Conservation (phyloP, 495 filamentous ascomycete genomes). For the Hypoxylon cercidicola region DNA sequence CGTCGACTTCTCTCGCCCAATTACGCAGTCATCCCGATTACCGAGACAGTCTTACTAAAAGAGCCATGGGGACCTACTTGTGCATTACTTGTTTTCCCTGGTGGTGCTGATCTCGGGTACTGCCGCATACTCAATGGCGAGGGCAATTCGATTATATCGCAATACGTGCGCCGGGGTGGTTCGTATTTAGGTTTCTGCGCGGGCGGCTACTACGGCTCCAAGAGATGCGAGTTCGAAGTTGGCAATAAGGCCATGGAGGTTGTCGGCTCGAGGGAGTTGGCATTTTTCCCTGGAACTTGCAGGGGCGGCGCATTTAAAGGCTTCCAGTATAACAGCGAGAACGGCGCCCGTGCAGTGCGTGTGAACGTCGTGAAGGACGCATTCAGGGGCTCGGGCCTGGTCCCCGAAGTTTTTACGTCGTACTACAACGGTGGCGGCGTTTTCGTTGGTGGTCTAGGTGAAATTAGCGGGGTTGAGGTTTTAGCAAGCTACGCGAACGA, state of each 20-base stretch:
- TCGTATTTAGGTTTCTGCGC: constrained; percentile 92
- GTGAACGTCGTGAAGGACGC: constrained; percentile 71
- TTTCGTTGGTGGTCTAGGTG: constrained; percentile 82
- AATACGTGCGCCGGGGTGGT: constrained; percentile 88
- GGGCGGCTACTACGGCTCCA: constrained; percentile 89
- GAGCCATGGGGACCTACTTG: constrained; percentile 93
- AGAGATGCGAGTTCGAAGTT: constrained; percentile 89
- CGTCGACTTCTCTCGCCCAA: constrained; percentile 89
- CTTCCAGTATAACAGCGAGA: constrained; percentile 92
- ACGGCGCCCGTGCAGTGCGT: constrained; percentile 77
- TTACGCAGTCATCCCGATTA: constrained; percentile 91
- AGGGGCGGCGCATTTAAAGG: constrained; percentile 88
- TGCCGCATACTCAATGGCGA: constrained; percentile 87
- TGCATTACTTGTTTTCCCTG: constrained; percentile 89
- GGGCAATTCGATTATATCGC: constrained; percentile 83
- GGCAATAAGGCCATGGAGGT: constrained; percentile 85
- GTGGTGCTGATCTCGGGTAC: constrained; percentile 94
- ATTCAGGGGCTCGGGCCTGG: constrained; percentile 59
- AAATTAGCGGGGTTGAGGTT: constrained; percentile 75
- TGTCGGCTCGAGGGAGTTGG: constrained; percentile 84
- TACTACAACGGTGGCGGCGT: constrained; percentile 98
- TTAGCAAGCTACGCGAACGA: constrained; percentile 82
- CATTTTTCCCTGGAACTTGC: constrained; percentile 87
- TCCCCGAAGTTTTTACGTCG: constrained; percentile 72
- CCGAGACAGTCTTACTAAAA: constrained; percentile 79